Evolutionary conservation across 129 eudicot genomes (phyloP).

Genomic region (Smallanthus sonchifolius): DNA sequence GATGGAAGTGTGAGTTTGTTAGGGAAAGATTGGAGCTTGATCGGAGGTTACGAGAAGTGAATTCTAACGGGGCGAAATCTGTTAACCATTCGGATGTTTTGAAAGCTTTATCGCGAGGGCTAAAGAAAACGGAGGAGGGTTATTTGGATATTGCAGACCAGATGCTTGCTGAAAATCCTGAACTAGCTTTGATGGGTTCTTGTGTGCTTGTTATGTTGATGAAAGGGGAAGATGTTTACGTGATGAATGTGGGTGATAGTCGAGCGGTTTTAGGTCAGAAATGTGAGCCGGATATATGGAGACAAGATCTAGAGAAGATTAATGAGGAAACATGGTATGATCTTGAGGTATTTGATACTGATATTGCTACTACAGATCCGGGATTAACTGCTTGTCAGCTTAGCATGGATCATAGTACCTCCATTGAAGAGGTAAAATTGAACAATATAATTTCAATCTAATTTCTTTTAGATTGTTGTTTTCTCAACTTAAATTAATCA

Average conservation of each 20-base stretch:
- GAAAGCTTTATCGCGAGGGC: no score
- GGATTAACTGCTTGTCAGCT: conserved; percentile 77
- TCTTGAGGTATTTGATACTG: conserved; percentile 64
- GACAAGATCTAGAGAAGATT: conserved; percentile 84
- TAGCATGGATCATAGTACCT: conserved; percentile 81
- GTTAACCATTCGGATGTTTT: no score
- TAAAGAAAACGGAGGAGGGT: no score
- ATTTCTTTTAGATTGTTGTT: not conserved
- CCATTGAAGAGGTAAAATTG: conserved; percentile 61
- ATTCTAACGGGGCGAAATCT: conserved; percentile 15
- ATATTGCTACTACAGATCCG: conserved; percentile 30
- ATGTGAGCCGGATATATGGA: conserved; percentile 74
- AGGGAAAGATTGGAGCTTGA: conserved; percentile 81
- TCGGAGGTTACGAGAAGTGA: conserved; percentile 69
- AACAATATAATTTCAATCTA: not conserved
- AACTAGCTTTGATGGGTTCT: no score
- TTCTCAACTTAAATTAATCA: not conserved
- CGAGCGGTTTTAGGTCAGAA: conserved; percentile 77
- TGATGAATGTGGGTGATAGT: conserved; percentile 56
- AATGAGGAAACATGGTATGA: conserved; percentile 85
- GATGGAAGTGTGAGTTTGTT: conserved; percentile 81
- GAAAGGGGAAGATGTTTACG: no score
- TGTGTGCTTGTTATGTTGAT: no score
- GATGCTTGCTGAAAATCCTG: no score
- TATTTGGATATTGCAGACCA: no score